Evolutionary conservation across 75 land plant species (phyloP).

Genomic region (Pinus albicaulis): DNA sequence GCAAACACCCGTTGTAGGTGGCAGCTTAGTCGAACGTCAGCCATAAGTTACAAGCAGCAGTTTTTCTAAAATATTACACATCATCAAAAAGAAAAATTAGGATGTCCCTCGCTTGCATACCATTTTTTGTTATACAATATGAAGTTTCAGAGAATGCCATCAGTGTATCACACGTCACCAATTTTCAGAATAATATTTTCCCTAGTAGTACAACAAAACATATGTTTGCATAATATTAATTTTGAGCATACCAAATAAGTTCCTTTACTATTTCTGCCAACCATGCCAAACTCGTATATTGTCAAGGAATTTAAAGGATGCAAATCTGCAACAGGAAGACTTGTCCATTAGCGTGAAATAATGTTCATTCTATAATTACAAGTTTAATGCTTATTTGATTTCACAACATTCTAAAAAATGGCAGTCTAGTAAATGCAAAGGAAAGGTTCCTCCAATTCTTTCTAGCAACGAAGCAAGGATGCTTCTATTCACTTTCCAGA

Average conservation of each 20-base stretch:
- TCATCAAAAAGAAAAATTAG: no score
- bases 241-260: neutral
- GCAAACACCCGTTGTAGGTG: no score
- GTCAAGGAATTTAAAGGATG: no score
- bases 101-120: no score
- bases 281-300: neutral
- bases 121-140: neutral
- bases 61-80: no score
- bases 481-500: neutral
- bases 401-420: neutral
- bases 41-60: no score
- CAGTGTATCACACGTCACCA: neutral
- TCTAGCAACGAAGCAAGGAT: neutral
- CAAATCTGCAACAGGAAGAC: neutral
- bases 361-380: neutral
- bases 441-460: neutral
- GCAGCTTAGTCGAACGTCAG: no score
- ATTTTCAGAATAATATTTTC: neutral
- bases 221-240: neutral
- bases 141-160: neutral
- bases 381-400: neutral
- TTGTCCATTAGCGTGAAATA: neutral
- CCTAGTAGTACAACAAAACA: neutral
- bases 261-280: neutral
- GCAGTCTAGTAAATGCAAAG: neutral